Evolutionary conservation across 768 basidiomycete species (phyloP), one percentile per base, ranked within the genome.

Genomic region (Russula lepida): DNA sequence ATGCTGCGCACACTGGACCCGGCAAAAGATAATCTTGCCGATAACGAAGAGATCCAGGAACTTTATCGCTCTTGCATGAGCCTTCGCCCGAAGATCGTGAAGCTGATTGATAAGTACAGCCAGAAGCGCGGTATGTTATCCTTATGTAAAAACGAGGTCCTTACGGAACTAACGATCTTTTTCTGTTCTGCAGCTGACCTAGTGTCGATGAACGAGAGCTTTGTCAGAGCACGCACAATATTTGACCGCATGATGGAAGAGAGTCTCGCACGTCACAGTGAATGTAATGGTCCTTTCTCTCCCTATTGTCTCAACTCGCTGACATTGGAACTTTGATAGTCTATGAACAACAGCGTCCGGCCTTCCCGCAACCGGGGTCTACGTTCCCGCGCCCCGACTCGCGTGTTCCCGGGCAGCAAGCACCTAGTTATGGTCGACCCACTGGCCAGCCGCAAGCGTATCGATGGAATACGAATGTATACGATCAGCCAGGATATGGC

Each of bases 241-340:
- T 98, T 95, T 68, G 94, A 97, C 69, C 77, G 86, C 33, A 90
- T 97, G 87, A 92, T 95, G 84, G 91, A 93, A 69, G 92, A 93
- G 63, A 89, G 87, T 68, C 75, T 93, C 32, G 85, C 89, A 5
- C 77, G 86, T 60, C 86, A 91, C 68, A 78, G 82, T 12, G 85
- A 81, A 51, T 77, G 86, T 86, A 69, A 44, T 53, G 77, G 6
- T n/a, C 17, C 52, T 71, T 27, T 51, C n/a, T 56, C 8, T 37
- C 43, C 25, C 30, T 46, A 62, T 37, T 61, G 51, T 68, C 30
- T 67, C 23, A 30, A 47, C 25, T 2, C 49, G 52, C 59, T 62
- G 33, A 62, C 27, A n/a, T 47, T 41, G 28, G 28, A 19, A 7
- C 21, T 35, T 46, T 63, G 27, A 25, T 48, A 85, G 83, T 81